Evolutionary conservation across 352 stramenopile genomes (phyloP).

Genomic region (Pythium coloratum): DNA sequence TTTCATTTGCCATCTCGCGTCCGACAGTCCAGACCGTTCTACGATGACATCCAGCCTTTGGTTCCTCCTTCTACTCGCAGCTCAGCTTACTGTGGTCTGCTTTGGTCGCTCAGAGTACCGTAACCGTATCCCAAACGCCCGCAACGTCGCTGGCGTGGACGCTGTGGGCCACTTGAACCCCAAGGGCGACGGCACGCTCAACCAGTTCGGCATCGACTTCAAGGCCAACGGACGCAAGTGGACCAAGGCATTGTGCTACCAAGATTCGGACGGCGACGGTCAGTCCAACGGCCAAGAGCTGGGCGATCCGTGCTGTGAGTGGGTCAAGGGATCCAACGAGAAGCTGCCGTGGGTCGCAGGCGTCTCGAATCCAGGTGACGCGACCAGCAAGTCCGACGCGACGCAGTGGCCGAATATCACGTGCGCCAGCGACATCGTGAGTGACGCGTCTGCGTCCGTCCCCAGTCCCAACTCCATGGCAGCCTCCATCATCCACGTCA

Average conservation of each 20-base stretch:
- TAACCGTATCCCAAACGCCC: slow-evolving; percentile 17
- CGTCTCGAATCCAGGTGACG: slow-evolving; percentile 29
- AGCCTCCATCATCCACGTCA: no score
- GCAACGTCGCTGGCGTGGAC: slow-evolving; percentile 18
- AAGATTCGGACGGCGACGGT: no score
- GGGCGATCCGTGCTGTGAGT: not conserved
- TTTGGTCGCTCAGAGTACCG: slow-evolving; percentile 15
- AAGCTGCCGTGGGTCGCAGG: slow-evolving; percentile 29
- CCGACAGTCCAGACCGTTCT: no score
- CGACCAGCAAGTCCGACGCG: slow-evolving; percentile 27
- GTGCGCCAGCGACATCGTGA: not conserved
- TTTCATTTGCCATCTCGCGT: no score
- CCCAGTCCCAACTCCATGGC: not conserved
- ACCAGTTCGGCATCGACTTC: slow-evolving; percentile 32
- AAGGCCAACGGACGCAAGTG: slow-evolving; percentile 12
- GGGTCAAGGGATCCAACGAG: slow-evolving; percentile 10
- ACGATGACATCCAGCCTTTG: no score
- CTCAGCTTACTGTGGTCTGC: no score
- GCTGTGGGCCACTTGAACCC: slow-evolving; percentile 36
- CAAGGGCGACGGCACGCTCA: slow-evolving; percentile 25
- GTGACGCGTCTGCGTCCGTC: not conserved
- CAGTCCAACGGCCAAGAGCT: slow-evolving; percentile 34
- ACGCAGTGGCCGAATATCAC: slow-evolving; percentile 15
- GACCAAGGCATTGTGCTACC: no score
- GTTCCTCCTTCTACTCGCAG: no score